Evolutionary conservation across 441 rosid species (phyloP).

Genomic region (Corymbia citriodora): DNA sequence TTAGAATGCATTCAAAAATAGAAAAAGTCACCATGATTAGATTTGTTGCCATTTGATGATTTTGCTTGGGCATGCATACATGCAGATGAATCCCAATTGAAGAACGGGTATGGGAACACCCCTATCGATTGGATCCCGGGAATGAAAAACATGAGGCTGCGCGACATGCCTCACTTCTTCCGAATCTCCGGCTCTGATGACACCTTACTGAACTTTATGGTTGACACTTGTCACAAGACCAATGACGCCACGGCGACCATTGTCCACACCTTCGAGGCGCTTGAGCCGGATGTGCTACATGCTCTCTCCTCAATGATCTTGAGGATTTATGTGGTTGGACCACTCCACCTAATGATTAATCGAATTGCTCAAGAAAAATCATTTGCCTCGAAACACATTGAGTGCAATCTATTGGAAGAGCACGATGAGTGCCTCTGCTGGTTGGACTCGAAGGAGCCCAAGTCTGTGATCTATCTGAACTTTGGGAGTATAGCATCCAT

Average conservation of each 20-base stretch:
- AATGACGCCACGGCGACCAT: background rate
- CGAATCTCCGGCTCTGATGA: background rate
- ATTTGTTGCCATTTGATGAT: background rate
- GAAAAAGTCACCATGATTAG: background rate
- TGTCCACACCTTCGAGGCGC: background rate
- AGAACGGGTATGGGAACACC: background rate
- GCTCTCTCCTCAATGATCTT: background rate
- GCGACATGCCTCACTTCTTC: background rate
- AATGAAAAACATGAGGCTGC: background rate
- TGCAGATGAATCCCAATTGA: background rate
- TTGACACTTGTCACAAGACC: background rate
- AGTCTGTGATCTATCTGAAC: background rate
- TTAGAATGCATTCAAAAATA: too few relatives aligned
- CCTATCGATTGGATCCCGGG: background rate
- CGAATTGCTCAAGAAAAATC: background rate
- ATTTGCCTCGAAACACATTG: background rate
- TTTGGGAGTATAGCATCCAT: background rate
- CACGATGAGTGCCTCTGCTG: background rate
- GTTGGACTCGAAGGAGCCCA: background rate
- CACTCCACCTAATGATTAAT: background rate
- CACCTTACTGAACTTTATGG: background rate
- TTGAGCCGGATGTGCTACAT: background rate
- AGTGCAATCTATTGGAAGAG: background rate
- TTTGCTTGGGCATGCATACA: background rate
- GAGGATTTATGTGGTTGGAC: background rate